Conservation (phyloP, 2,329 filamentous ascomycete genomes). For the Blastomyces gilchristii region DNA sequence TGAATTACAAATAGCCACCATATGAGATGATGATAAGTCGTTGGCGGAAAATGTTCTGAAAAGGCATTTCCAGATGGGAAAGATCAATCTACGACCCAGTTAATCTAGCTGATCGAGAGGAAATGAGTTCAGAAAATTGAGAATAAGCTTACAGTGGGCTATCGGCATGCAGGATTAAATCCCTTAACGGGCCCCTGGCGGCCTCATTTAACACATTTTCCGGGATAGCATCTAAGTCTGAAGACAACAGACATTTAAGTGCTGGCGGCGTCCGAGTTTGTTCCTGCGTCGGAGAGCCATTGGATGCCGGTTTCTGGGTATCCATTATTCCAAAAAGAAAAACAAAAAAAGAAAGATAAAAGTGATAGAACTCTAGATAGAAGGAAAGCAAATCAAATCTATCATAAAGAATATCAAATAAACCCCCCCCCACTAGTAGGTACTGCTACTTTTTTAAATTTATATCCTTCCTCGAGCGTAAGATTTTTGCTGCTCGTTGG, state of each 20-base stretch:
- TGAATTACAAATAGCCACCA: constrained; percentile 36
- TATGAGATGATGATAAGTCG: constrained; percentile 32
- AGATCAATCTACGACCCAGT: not conserved
- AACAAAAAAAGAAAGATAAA: no score
- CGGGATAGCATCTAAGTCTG: constrained; percentile 23
- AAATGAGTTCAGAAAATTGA: not conserved
- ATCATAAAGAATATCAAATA: not conserved
- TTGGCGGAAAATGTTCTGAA: constrained; percentile 33
- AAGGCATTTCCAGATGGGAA: constrained; percentile 30
- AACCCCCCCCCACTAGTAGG: no score
- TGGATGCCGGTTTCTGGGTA: not conserved
- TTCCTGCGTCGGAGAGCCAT: not conserved
- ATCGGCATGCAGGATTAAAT: constrained; percentile 25
- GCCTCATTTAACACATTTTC: constrained; percentile 27
- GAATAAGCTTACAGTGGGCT: constrained; percentile 24
- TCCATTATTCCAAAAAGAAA: not conserved
- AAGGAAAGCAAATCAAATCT: not conserved
- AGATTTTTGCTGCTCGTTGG: not conserved
- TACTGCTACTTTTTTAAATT: no score
- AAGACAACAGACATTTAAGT: not conserved
- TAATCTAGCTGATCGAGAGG: not conserved
- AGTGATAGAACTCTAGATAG: not conserved
- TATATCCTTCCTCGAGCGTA: not conserved
- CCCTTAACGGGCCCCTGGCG: constrained; percentile 28
- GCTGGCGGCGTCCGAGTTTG: not conserved